phyloP scores from a whole-genome alignment of 495 filamentous ascomycete genomes.

The Penicillium manginii region DNA sequence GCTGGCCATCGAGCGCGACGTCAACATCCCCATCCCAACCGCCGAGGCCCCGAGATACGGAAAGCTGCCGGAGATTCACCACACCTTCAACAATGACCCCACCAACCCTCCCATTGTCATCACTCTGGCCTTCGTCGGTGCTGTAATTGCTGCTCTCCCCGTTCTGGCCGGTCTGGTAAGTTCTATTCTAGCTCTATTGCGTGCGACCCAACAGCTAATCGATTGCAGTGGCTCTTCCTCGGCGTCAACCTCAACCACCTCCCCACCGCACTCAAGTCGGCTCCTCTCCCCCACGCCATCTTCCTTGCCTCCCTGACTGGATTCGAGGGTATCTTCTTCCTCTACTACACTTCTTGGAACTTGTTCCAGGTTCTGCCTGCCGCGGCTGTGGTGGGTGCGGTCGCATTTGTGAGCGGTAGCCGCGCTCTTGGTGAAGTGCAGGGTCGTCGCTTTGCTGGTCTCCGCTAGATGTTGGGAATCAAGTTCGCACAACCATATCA shows the following conservation, averaged over 20 bases:
- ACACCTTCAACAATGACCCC: slow-evolving; percentile 83
- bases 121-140: slow-evolving; percentile 73
- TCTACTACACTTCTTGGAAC: slow-evolving; percentile 94
- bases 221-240: slow-evolving; percentile 69
- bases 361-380: slow-evolving; percentile 87
- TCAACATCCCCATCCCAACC: slow-evolving; percentile 60
- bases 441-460: slow-evolving; percentile 76
- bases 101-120: slow-evolving; percentile 82
- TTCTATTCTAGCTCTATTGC: slow-evolving; percentile 14
- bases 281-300: slow-evolving; percentile 75
- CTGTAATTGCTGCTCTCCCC: slow-evolving; percentile 72
- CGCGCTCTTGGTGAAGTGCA: slow-evolving; percentile 93
- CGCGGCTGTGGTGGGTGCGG: slow-evolving; percentile 63
- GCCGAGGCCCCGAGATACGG: slow-evolving; percentile 73
- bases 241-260: slow-evolving; percentile 87
- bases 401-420: slow-evolving; percentile 85
- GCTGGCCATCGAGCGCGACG: slow-evolving; percentile 65
- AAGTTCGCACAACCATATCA: not conserved
- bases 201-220: slow-evolving; percentile 16
- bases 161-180: slow-evolving; percentile 72
- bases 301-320: slow-evolving; percentile 84
- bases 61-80: slow-evolving; percentile 81
- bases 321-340: slow-evolving; percentile 89
- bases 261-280: slow-evolving; percentile 67
- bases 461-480: slow-evolving; percentile 55